Evolutionary conservation across 2,329 filamentous ascomycete species (phyloP), one percentile per base, ranked within the genome.

Genomic region (Metarhizium humberi): DNA sequence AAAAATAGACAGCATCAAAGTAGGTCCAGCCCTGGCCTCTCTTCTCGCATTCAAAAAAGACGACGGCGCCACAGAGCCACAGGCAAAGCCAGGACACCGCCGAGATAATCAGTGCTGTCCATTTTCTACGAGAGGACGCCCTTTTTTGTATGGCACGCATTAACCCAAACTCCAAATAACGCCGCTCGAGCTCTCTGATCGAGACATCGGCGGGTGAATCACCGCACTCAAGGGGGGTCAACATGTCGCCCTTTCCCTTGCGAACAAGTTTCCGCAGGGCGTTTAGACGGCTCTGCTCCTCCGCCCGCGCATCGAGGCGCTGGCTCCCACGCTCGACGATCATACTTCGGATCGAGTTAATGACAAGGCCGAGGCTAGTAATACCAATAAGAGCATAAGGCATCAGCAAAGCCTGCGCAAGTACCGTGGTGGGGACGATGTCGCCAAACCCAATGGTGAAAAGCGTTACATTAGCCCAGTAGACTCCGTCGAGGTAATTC

Each of bases 351-450:
- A 95, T 90, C 42, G 87, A 90, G 20, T 84, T 84, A 29, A 96
- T 86, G 55, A 95, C 86, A 29, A 96, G 76, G 81, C 88, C 90
- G 1, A 95, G 78, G 61, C 88, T 92, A 57, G 95, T 87, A 55
- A 94, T 86, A 2, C 92, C 92, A 6, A 91, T 76, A 0, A 95
- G 81, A 0, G 90, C 86, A 62, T 88, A 96, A 0, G 92, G 92
- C 52, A 96, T 85, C 34, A 96, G 75, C 2, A 96, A 75, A 1
- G 84, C 87, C 45, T 86, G 79, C 0, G 82, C 84, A 0, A 88
- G 70, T 14, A 78, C 68, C 0, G 77, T 81, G 1, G 60, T 45
- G 1, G 78, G 69, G 10, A 70, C 65, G 20, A 75, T 73, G 58
- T 86, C 81, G 18, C 82, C 82, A 47, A 84, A 82, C 0, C 82